Percentiles rank a stretch among this genome's conserved stretches.
Conservation (phyloP, 2,329 filamentous ascomycete species). For the Plectosphaerella plurivora region DNA sequence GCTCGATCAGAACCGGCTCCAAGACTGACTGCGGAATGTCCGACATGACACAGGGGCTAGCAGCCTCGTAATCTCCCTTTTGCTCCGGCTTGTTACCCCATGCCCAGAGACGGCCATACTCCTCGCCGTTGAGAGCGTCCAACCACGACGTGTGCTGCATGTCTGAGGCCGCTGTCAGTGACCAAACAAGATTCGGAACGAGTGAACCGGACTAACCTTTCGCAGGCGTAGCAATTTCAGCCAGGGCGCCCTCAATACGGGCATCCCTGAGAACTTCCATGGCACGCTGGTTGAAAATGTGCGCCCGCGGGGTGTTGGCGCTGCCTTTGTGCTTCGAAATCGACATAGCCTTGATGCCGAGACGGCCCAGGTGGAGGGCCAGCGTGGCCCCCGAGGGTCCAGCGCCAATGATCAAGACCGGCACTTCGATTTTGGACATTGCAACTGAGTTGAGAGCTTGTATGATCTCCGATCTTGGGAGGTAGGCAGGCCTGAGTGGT, state of each 20-base stretch:
- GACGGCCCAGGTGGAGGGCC: slow-evolving; percentile 33
- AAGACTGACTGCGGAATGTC: slow-evolving; percentile 45
- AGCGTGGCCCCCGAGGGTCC: slow-evolving; percentile 40
- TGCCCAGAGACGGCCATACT: slow-evolving; percentile 29
- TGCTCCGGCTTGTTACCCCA: slow-evolving; percentile 29
- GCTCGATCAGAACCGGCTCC: slow-evolving; percentile 39
- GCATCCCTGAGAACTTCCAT: slow-evolving; percentile 1
- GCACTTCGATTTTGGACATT: too few relatives aligned
- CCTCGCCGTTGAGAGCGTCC: slow-evolving; percentile 30
- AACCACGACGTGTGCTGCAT: slow-evolving; percentile 33
- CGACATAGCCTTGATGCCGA: slow-evolving; percentile 37
- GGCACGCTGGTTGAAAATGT: slow-evolving; percentile 34
- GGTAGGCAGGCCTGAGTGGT: too few relatives aligned
- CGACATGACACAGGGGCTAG: slow-evolving; percentile 36
- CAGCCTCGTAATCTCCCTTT: slow-evolving; percentile 38
- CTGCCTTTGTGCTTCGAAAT: slow-evolving; percentile 32
- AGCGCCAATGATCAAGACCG: slow-evolving; percentile 35
- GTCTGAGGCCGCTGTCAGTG: slow-evolving; percentile 15
- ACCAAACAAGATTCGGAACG: slow-evolving; percentile 9
- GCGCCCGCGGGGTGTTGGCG: slow-evolving; percentile 40
- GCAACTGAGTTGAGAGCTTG: too few relatives aligned
- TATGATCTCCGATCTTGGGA: too few relatives aligned
- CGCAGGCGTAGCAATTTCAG: slow-evolving; percentile 24
- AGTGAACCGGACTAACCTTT: slow-evolving; percentile 13
- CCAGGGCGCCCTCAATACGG: not conserved